phyloP scores from a whole-genome alignment of 331 rosid genomes.

The Quercus phellos region DNA sequence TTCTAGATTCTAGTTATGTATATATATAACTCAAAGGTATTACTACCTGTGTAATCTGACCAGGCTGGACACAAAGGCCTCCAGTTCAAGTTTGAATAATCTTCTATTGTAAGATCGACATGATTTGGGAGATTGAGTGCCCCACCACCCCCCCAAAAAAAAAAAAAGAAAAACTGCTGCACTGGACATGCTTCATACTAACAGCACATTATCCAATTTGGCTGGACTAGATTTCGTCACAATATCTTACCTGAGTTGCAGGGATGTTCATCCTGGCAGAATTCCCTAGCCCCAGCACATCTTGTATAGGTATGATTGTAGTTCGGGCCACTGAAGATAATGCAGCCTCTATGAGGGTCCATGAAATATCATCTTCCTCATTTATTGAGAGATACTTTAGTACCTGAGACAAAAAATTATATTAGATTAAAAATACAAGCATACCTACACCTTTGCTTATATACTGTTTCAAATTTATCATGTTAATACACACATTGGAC shows the following conservation, averaged over 20 bases:
- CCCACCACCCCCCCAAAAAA: no score
- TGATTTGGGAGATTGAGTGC: neutral
- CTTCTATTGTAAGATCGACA: neutral
- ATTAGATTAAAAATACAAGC: neutral
- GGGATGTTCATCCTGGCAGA: slow-evolving; percentile 97
- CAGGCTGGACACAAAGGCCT: neutral
- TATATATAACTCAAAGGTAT: neutral
- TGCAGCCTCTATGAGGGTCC: slow-evolving; percentile 59
- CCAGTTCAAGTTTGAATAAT: neutral
- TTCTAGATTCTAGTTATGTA: neutral
- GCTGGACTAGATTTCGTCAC: neutral
- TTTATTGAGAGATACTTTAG: slow-evolving; percentile 57
- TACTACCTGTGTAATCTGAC: neutral
- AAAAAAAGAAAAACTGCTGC: neutral
- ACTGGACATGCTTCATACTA: neutral
- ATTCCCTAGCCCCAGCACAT: slow-evolving; percentile 71
- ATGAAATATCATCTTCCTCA: slow-evolving; percentile 58
- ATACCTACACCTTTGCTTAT: slow-evolving; percentile 14
- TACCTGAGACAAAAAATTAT: slow-evolving; percentile 41
- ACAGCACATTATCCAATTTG: neutral
- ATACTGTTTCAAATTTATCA: slow-evolving; percentile 9
- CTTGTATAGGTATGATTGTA: slow-evolving; percentile 84
- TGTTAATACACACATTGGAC: slow-evolving; percentile 47
- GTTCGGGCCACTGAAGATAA: slow-evolving; percentile 81
- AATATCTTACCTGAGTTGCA: slow-evolving; percentile 79